Evolutionary conservation across 2,329 filamentous ascomycete species (phyloP), one percentile per base, ranked within the genome.

Genomic region (Fusarium sp.): DNA sequence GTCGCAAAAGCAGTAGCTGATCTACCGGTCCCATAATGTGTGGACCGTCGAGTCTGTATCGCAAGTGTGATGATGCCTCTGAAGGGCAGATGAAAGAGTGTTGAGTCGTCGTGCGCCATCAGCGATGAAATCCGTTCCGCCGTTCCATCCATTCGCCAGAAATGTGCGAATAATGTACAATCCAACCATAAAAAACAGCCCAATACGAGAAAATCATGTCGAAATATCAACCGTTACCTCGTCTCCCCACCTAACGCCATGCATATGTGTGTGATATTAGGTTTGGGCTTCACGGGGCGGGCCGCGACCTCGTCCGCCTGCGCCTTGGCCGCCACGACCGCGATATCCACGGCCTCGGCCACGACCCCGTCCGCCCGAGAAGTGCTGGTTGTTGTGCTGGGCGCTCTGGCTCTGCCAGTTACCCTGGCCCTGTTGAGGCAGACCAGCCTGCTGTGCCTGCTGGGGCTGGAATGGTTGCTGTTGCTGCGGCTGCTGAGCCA

Each of bases 81-180:
- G 39, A 37, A 63, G 75, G 72, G 68, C 67, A 68, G 67, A 67
- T 68, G 58, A 70, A 48, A 67, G 48, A 75, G 71, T 74, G 71
- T 71, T 73, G 68, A 54, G 76, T 79, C 69, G 68, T 78, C 68
- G 73, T 78, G 64, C 64, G 78, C 77, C 80, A 77, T 80, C 75
- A 79, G 78, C 78, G 79, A 76, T 79, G 75, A 78, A 76, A 64
- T 76, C 81, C 78, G 70, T 73, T 79, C 82, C 79, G 81, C 81
- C 79, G 68, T 77, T 79, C 77, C 79, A 74, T 79, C 81, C 74
- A 80, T 83, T 82, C 83, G 83, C 83, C 78, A 77, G 77, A 70
- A 78, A 79, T 75, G 76, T 77, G 81, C 82, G 82, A 83, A 82
- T 83, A 84, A 80, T 84, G 79, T 84, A 84, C 83, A 84, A 83